These are phyloP conservation scores for Geotrichum cucujoidarum DNA, from an alignment of 1,139 yeast species.

Conservation along the genomic window DNA sequence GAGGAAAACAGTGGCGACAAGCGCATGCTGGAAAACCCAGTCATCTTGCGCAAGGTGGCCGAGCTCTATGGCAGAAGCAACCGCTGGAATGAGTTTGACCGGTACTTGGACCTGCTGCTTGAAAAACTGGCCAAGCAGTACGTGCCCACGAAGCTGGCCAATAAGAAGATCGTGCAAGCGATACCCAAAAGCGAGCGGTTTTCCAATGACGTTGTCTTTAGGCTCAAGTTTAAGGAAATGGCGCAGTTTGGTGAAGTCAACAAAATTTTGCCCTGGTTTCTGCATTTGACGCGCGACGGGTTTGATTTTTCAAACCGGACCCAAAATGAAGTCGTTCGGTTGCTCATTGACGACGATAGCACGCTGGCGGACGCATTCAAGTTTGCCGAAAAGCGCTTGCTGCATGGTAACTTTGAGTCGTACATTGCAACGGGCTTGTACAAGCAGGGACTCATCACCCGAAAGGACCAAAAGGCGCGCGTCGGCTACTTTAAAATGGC, in stretches of 20 bases:
- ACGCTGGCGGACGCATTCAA: slow-evolving; percentile 10
- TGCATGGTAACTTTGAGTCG: slow-evolving; percentile 1
- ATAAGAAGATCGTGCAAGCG: not conserved
- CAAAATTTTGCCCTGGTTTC: slow-evolving; percentile 5
- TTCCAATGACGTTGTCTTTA: slow-evolving; percentile 12
- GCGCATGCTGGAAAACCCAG: not conserved
- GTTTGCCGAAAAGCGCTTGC: slow-evolving; percentile 11
- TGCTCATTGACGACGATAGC: slow-evolving; percentile 4
- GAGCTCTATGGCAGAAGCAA: slow-evolving; percentile 9
- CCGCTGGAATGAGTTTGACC: slow-evolving; percentile 18
- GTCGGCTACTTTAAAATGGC: slow-evolving; percentile 13
- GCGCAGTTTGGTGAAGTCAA: slow-evolving; percentile 7
- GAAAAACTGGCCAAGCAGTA: slow-evolving; percentile 5
- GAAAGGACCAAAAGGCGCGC: slow-evolving; percentile 5
- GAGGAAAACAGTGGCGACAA: slow-evolving; percentile 7
- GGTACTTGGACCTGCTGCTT: slow-evolving; percentile 11
- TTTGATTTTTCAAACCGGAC: slow-evolving; percentile 10
- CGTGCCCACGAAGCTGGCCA: slow-evolving; percentile 7
- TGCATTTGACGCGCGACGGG: slow-evolving; percentile 9
- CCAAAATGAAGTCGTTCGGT: slow-evolving; percentile 8
- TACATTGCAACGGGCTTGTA: not conserved
- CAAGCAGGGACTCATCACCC: not conserved
- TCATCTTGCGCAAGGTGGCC: slow-evolving; percentile 14
- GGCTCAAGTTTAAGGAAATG: slow-evolving; percentile 14
- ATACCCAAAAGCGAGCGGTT: slow-evolving; percentile 9